Conservation (phyloP, 768 basidiomycete species). For the Mycena floridula region DNA sequence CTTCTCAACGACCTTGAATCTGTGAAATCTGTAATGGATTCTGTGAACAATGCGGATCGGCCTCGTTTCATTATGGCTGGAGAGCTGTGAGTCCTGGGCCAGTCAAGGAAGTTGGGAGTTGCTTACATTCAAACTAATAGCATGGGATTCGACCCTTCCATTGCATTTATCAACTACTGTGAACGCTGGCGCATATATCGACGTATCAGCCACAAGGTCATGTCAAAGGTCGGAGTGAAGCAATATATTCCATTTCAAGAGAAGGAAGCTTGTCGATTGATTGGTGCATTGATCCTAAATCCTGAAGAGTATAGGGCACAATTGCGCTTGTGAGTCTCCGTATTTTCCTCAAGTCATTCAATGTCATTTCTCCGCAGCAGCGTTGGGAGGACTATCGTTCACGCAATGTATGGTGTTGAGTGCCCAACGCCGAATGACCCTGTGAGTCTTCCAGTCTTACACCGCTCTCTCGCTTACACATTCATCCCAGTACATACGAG, state of each 20-base stretch:
- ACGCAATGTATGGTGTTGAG: neutral
- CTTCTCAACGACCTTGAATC: neutral
- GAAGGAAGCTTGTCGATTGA: neutral
- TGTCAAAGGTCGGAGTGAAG: neutral
- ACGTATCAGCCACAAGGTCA: neutral
- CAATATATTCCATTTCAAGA: neutral
- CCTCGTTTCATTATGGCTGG: neutral
- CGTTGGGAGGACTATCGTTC: neutral
- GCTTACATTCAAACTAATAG: too few species aligned
- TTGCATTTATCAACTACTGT: neutral
- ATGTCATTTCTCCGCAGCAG: neutral
- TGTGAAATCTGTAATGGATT: neutral
- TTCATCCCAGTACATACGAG: neutral
- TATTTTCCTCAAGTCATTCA: neutral
- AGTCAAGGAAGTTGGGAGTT: too few species aligned
- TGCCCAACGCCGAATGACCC: neutral
- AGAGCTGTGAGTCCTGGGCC: neutral
- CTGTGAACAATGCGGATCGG: neutral
- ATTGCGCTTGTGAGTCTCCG: neutral
- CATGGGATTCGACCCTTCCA: neutral
- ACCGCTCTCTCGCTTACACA: neutral
- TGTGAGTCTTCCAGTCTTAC: neutral
- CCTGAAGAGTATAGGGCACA: neutral
- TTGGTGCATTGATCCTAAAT: neutral
- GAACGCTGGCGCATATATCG: neutral